These are phyloP conservation scores for Teratosphaeria viscida DNA, from an alignment of 2,329 filamentous ascomycete genomes.

Conservation along the genomic window DNA sequence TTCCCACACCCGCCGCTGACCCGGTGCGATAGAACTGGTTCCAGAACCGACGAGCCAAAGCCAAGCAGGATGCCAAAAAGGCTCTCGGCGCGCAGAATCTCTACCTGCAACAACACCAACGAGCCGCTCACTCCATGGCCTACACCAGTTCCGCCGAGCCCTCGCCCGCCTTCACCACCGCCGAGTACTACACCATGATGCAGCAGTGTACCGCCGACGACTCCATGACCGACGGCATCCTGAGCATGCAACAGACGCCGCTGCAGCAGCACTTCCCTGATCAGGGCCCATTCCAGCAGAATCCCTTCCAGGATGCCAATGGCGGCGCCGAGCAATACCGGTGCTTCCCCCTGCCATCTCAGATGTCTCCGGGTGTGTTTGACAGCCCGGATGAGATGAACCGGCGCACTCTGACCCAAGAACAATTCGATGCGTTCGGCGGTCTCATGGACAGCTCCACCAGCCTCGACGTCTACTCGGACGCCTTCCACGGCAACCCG, in stretches of 20 bases:
- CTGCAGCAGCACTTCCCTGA: conserved; percentile 6
- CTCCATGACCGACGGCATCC: neutral
- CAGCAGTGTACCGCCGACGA: conserved; percentile 13
- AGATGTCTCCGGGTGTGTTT: conserved; percentile 15
- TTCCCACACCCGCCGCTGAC: conserved; percentile 20
- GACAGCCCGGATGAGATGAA: conserved; percentile 26
- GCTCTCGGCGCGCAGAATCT: conserved; percentile 21
- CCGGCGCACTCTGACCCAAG: conserved; percentile 26
- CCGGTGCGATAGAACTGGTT: conserved; percentile 39
- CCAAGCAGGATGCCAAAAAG: conserved; percentile 44
- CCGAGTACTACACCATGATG: conserved; percentile 24
- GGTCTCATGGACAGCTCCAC: conserved; percentile 9
- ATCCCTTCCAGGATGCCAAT: conserved; percentile 3
- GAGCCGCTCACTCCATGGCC: conserved; percentile 9
- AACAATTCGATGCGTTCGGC: conserved; percentile 27
- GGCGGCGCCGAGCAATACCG: conserved; percentile 5
- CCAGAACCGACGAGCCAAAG: conserved; percentile 43
- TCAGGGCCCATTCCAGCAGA: neutral
- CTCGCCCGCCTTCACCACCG: conserved; percentile 20
- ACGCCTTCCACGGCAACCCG: conserved; percentile 9
- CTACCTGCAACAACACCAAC: conserved; percentile 7
- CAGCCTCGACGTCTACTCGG: conserved; percentile 8
- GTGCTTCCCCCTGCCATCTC: conserved; percentile 3
- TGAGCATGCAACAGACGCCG: conserved; percentile 1
- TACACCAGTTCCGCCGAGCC: conserved; percentile 20